Evolutionary conservation across 306 rosid species (phyloP).

Genomic region (Begonia masoniana): DNA sequence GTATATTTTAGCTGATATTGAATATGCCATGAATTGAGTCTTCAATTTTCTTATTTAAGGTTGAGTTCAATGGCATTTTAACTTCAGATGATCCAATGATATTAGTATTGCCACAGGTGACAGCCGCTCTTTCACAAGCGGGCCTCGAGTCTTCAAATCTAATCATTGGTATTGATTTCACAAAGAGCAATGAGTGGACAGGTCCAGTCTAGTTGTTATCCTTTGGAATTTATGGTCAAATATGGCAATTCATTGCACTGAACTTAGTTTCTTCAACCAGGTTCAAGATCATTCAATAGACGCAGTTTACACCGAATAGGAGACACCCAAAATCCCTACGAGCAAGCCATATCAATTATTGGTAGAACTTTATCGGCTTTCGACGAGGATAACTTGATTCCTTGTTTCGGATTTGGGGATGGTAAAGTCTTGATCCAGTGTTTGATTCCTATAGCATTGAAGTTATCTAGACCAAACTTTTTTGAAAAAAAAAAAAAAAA

Average conservation of each 20-base stretch:
- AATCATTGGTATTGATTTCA: slow-evolving; percentile 4
- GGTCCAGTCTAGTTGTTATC: not conserved
- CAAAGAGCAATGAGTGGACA: slow-evolving; percentile 2
- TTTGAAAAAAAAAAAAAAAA: not conserved
- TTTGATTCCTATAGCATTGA: too few species aligned
- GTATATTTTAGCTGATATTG: too few species aligned
- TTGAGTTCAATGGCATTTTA: too few species aligned
- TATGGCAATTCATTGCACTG: not conserved
- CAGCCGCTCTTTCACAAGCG: not conserved
- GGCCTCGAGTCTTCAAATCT: slow-evolving; percentile 6
- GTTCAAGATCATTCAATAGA: not conserved
- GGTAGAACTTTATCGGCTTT: not conserved
- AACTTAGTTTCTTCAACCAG: not conserved
- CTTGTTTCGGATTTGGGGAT: slow-evolving; percentile 1
- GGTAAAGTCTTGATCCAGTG: not conserved
- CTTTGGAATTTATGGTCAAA: too few species aligned
- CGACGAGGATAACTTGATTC: slow-evolving; percentile 2
- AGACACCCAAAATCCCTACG: not conserved
- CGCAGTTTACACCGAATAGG: not conserved
- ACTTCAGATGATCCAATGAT: too few species aligned
- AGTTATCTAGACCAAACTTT: not conserved
- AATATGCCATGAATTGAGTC: too few species aligned
- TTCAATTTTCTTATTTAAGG: too few species aligned
- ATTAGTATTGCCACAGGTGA: not conserved
- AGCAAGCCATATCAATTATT: slow-evolving; percentile 2